Evolutionary conservation across 441 rosid species (phyloP).

Genomic region (Omphalea diandra): DNA sequence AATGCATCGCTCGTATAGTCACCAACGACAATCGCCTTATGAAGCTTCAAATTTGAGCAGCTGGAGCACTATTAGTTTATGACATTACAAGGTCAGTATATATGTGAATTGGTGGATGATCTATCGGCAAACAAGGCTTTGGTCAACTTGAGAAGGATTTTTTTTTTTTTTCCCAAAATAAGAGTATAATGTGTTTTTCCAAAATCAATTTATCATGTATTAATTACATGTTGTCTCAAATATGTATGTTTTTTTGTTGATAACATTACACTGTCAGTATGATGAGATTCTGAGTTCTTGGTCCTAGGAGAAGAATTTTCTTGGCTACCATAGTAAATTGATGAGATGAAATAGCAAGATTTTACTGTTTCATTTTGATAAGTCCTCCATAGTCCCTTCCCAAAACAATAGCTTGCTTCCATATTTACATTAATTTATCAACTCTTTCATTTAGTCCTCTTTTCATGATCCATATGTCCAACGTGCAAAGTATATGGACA

Average conservation of each 20-base stretch:
- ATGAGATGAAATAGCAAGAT: conserved; percentile 74
- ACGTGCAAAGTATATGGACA: not conserved
- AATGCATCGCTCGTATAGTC: conserved; percentile 90
- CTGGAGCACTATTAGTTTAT: conserved; percentile 90
- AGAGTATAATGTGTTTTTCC: not conserved
- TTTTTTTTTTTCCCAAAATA: not conserved
- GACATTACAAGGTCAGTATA: conserved; percentile 80
- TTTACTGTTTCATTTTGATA: conserved; percentile 52
- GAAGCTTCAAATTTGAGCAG: conserved; percentile 93
- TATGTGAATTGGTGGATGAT: not conserved
- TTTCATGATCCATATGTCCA: too few species aligned
- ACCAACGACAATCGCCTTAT: conserved; percentile 84
- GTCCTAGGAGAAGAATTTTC: conserved; percentile 69
- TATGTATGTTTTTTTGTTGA: not conserved
- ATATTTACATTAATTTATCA: too few species aligned
- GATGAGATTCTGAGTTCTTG: conserved; percentile 32
- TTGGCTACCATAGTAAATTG: conserved; percentile 90
- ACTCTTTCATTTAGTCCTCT: too few species aligned
- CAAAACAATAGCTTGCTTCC: too few species aligned
- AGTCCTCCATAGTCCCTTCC: conserved; percentile 30
- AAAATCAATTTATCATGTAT: not conserved
- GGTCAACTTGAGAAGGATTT: not conserved
- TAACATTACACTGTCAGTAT: conserved; percentile 29
- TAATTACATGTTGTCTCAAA: not conserved
- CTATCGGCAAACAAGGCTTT: not conserved